Percentiles rank a stretch among this genome's conserved stretches.
These are phyloP conservation scores for Syzygium oleosum DNA, from an alignment of 345 rosid species.

Conservation along the genomic window DNA sequence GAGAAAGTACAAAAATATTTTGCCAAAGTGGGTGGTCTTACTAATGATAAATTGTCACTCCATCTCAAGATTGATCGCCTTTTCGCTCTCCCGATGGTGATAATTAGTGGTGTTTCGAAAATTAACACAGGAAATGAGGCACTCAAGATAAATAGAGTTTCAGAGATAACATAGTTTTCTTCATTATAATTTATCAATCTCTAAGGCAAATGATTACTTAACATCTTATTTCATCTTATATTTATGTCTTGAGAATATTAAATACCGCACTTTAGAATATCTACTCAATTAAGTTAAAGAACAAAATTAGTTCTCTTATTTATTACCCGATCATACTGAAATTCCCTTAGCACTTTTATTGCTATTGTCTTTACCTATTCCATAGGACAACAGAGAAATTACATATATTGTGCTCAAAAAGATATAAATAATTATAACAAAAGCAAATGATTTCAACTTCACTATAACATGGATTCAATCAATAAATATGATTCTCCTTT, in stretches of 20 bases:
- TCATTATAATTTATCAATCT: background rate
- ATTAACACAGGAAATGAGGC: background rate
- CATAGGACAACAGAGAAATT: background rate
- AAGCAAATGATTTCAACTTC: background rate
- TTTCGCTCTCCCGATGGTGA: background rate
- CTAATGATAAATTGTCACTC: background rate
- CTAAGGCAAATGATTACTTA: background rate
- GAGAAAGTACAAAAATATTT: background rate
- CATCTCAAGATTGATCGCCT: background rate
- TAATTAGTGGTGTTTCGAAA: background rate
- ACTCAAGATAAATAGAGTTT: background rate
- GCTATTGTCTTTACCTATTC: background rate
- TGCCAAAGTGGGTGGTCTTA: too few species aligned
- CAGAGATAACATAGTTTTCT: background rate
- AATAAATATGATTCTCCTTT: background rate
- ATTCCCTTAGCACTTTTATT: background rate
- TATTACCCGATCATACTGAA: background rate
- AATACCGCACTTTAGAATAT: background rate
- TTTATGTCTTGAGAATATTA: background rate
- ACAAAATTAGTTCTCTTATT: background rate
- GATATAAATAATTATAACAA: background rate
- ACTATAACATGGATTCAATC: background rate
- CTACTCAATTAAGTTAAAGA: background rate
- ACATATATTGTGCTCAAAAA: background rate
- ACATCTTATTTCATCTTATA: background rate